Conservation (phyloP, 257 asterid genomes). For the Vinca minor region DNA sequence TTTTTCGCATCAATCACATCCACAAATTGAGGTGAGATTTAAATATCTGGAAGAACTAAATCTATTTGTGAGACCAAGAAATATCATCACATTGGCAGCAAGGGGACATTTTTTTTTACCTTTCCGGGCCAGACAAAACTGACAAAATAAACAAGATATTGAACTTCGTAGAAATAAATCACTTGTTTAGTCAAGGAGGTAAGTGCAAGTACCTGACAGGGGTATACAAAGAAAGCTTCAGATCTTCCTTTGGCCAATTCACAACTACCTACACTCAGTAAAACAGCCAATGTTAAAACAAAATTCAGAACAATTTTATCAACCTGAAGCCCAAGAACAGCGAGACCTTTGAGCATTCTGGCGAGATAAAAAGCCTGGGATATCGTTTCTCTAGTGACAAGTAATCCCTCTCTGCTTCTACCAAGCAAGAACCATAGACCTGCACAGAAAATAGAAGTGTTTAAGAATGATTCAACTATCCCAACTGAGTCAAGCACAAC, state of each 20-base stretch:
- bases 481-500: not conserved
- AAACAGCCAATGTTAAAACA: slow-evolving; percentile 13
- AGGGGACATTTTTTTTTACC: not conserved
- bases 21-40: not conserved
- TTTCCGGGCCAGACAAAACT: not conserved
- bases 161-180: not conserved
- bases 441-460: slow-evolving; percentile 22
- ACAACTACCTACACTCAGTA: slow-evolving; percentile 57
- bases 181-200: slow-evolving; percentile 4
- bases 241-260: slow-evolving; percentile 68
- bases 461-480: not conserved
- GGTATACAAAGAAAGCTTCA: slow-evolving; percentile 61
- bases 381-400: slow-evolving; percentile 77
- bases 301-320: slow-evolving; percentile 11
- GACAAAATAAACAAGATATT: not conserved
- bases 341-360: slow-evolving; percentile 92
- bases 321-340: slow-evolving; percentile 7
- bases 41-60: not conserved
- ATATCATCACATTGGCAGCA: not conserved
- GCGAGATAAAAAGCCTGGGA: slow-evolving; percentile 76
- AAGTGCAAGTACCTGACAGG: slow-evolving; percentile 73
- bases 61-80: not conserved
- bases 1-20: not conserved
- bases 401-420: slow-evolving; percentile 75
- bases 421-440: slow-evolving; percentile 67